These are phyloP conservation scores for Phytopythium cucurbitacearum DNA, from an alignment of 352 stramenopile genomes.

Conservation along the genomic window DNA sequence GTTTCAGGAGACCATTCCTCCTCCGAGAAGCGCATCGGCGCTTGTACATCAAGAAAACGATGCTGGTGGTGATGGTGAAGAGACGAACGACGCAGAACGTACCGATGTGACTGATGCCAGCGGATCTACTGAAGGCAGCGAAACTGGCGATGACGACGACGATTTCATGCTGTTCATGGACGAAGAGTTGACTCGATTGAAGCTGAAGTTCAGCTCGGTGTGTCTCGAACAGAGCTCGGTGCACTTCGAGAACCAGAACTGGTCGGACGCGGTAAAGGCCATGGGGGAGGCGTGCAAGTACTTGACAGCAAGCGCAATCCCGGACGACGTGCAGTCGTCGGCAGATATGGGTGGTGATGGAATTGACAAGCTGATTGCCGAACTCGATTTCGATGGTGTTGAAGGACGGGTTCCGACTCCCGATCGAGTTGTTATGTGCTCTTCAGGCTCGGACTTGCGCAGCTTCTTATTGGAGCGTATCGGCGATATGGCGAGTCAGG, in stretches of 20 bases:
- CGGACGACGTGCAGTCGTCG: slow-evolving; percentile 16
- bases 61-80: slow-evolving; percentile 5
- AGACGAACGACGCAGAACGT: neutral
- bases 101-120: neutral
- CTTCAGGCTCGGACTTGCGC: slow-evolving; percentile 45
- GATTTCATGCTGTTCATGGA: slow-evolving; percentile 53
- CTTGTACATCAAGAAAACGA: neutral
- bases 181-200: slow-evolving; percentile 65
- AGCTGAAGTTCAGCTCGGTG: slow-evolving; percentile 73
- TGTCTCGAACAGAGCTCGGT: slow-evolving; percentile 55
- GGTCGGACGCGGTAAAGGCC: slow-evolving; percentile 27
- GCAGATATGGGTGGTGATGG: slow-evolving; percentile 1
- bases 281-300: slow-evolving; percentile 52
- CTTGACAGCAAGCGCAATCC: slow-evolving; percentile 28
- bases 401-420: slow-evolving; percentile 19
- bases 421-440: slow-evolving; percentile 33
- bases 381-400: slow-evolving; percentile 71
- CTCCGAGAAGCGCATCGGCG: neutral
- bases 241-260: slow-evolving; percentile 31
- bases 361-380: slow-evolving; percentile 42
- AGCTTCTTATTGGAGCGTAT: slow-evolving; percentile 60
- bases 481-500: slow-evolving; percentile 65
- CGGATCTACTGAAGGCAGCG: neutral
- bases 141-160: slow-evolving; percentile 12
- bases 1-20: slow-evolving; percentile 64